Evolutionary conservation across 2,329 filamentous ascomycete species (phyloP).

Genomic region (Trichoderma sp.): DNA sequence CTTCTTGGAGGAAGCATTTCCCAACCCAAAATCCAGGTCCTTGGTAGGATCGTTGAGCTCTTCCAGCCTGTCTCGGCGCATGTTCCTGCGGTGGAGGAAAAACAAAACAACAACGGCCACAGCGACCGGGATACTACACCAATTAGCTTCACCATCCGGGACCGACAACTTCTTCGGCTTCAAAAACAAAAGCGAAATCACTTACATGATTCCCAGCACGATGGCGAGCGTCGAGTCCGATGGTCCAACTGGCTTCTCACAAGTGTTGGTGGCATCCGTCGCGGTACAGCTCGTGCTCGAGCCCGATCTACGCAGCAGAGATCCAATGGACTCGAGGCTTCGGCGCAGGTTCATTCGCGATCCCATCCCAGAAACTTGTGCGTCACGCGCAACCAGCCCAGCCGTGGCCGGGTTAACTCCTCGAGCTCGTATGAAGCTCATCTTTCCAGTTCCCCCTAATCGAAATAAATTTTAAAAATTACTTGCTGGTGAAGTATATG

Average conservation of each 20-base stretch:
- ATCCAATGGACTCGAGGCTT: conserved; percentile 25
- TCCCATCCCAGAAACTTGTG: conserved; percentile 32
- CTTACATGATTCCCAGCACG: conserved; percentile 70
- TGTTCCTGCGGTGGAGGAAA: conserved; percentile 76
- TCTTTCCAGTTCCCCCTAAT: conserved; percentile 18
- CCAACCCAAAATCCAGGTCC: conserved; percentile 89
- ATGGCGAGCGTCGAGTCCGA: conserved; percentile 66
- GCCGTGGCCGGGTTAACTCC: conserved; percentile 12
- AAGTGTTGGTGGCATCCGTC: conserved; percentile 43
- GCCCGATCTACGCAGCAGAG: conserved; percentile 25
- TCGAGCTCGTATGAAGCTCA: conserved; percentile 23
- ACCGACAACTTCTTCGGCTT: background rate
- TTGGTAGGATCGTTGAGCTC: conserved; percentile 85
- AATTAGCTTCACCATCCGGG: conserved; percentile 6
- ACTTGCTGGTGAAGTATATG: background rate
- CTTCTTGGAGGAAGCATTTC: conserved; percentile 48
- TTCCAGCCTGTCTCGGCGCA: conserved; percentile 71
- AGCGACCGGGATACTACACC: conserved; percentile 70
- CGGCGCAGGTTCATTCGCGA: conserved; percentile 34
- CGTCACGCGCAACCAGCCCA: conserved; percentile 28
- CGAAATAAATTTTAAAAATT: background rate
- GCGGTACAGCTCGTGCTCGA: conserved; percentile 23
- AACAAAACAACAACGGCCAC: conserved; percentile 67
- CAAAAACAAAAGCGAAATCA: conserved; percentile 36
- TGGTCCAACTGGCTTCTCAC: conserved; percentile 61